phyloP scores from a whole-genome alignment of 2,329 filamentous ascomycete species.

The Knufia fluminis region DNA sequence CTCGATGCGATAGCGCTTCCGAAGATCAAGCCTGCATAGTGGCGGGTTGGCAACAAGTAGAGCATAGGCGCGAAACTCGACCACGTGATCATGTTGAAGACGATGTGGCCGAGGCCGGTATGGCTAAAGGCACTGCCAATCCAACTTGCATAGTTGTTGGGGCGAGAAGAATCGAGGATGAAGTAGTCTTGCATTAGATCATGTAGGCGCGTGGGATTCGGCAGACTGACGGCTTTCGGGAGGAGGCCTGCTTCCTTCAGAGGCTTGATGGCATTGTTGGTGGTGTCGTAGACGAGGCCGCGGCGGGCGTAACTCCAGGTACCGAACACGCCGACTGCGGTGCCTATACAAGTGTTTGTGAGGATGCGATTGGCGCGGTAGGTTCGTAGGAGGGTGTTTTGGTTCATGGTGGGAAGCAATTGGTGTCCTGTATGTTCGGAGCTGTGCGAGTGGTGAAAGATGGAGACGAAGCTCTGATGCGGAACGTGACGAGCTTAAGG shows the following conservation, averaged over 20 bases:
- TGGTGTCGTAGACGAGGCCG: conserved; percentile 1
- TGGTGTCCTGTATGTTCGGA: too few species aligned
- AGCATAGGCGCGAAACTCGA: conserved; percentile 6
- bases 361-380: conserved; percentile 1
- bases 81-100: conserved; percentile 7
- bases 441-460: too few species aligned
- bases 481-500: too few species aligned
- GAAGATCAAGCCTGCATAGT: conserved; percentile 4
- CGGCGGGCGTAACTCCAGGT: conserved; percentile 7
- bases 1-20: background rate
- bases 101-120: background rate
- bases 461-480: too few species aligned
- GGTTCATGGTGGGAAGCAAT: too few species aligned
- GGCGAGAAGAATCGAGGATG: background rate
- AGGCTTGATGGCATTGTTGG: background rate
- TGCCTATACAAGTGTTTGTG: conserved; percentile 3
- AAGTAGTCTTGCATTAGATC: background rate
- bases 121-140: background rate
- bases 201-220: background rate
- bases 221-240: background rate
- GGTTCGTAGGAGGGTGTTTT: background rate
- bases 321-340: conserved; percentile 4
- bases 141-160: background rate
- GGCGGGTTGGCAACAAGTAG: background rate
- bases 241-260: background rate